These are phyloP conservation scores for Grosmannia clavigera DNA, from an alignment of 2,329 filamentous ascomycete genomes.

Conservation along the genomic window DNA sequence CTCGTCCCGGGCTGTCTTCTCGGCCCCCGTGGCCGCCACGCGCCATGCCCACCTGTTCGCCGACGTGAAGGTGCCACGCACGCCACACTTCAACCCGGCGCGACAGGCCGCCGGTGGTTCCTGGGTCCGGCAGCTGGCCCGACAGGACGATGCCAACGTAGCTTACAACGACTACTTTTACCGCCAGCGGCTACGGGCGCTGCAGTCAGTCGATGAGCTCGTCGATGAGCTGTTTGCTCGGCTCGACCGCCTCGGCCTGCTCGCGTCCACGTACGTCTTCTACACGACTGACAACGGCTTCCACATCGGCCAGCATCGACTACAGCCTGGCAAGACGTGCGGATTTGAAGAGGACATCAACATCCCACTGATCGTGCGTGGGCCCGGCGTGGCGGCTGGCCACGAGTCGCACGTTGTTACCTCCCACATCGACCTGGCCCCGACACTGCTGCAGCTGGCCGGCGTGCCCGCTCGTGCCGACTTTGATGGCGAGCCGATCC, in stretches of 20 bases:
- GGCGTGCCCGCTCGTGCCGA: conserved; percentile 24
- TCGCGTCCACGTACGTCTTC: conserved; percentile 47
- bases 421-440: conserved; percentile 51
- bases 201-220: conserved; percentile 44
- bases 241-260: conserved; percentile 37
- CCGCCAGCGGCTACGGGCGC: conserved; percentile 34
- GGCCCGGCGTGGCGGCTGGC: conserved; percentile 38
- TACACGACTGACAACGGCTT: conserved; percentile 48
- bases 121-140: conserved; percentile 31
- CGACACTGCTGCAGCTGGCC: conserved; percentile 38
- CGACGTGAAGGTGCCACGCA: conserved; percentile 46
- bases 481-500: conserved; percentile 44
- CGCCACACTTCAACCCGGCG: conserved; percentile 53
- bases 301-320: conserved; percentile 45
- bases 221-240: conserved; percentile 32
- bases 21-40: conserved; percentile 42
- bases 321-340: conserved; percentile 45
- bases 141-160: conserved; percentile 28
- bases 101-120: conserved; percentile 27
- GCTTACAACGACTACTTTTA: conserved; percentile 39
- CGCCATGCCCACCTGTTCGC: conserved; percentile 52
- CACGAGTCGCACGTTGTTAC: conserved; percentile 31
- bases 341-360: conserved; percentile 47
- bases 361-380: conserved; percentile 46
- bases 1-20: conserved; percentile 16